Base-by-base conservation (phyloP, 164 flowering plant species). In the Nymphaea thermarum region DNA sequence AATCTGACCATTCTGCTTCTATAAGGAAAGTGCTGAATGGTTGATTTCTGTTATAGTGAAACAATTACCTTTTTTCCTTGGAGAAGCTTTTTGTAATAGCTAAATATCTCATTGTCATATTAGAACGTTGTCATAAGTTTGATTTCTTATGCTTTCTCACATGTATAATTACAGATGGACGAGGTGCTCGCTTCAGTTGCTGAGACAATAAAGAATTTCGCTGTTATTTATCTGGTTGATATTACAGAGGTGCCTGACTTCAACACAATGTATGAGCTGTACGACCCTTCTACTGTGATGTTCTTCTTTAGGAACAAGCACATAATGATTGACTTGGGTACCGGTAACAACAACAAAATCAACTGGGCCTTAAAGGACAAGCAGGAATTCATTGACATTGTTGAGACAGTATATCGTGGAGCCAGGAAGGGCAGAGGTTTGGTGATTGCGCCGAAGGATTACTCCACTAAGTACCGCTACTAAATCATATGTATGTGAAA, bases 291-390 rank as follows among this genome's bases (percentile, higher is more conserved):
- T 8, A 93, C 96, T 0, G 73, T 90, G 66, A 87, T 93, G 98
- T 93, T 93, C 83, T 93, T 93, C 77, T 93, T 93, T 82, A 80
- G 96, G 66, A 93, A 93, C 94, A 90, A 93, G 82, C 98, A 92
- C 79, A 92, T 92, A 10, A 87, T 92, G 98, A 90, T 92, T 43
- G 94, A 91, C 72, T 89, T 91, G 67, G 98, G 98, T 18, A 92
- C 95, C 18, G 98, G 98, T 57, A 92, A 92, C 86, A 90, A 92
- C 86, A 92, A 92, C 82, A 92, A 92, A 79, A 90, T 90, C 81
- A 93, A 93, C 75, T 93, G 98, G 96, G 98, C 98, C 45, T 78
- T 93, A 68, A 93, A 93, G 80, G 95, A 88, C 77, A 90, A 93
- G 83, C 98, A 93, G 74, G 96, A 93, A 75, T 88, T 93, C 80